Percentiles rank a stretch among this genome's conserved stretches.
phyloP scores from a whole-genome alignment of 169 alveolate species.

The Cryptosporidium xiaoi region DNA sequence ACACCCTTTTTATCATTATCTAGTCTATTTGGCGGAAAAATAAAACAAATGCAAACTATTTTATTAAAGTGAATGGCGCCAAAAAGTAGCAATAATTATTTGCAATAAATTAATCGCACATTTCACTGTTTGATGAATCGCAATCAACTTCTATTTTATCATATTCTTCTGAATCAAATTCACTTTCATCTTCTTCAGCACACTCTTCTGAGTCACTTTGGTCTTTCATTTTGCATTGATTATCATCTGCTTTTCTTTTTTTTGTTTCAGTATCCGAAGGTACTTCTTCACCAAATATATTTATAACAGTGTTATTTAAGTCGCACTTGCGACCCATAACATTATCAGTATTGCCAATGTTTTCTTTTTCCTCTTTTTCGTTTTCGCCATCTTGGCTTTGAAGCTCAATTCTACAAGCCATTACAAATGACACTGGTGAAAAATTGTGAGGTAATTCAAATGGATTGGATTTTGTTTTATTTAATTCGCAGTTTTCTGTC shows the following conservation, averaged over 20 bases:
- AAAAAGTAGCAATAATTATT: no score
- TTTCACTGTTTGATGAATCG: constrained; percentile 49
- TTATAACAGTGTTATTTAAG: constrained; percentile 28
- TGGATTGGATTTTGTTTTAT: constrained; percentile 9
- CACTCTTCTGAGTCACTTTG: not conserved
- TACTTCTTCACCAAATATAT: constrained; percentile 22
- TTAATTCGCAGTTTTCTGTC: not conserved
- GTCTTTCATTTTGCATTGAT: not conserved
- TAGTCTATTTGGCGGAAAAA: not conserved
- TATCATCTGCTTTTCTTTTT: not conserved
- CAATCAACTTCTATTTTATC: constrained; percentile 6
- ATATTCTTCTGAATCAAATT: constrained; percentile 15
- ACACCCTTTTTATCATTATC: not conserved
- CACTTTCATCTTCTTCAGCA: constrained; percentile 27
- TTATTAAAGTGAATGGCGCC: no score
- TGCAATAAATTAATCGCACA: not conserved
- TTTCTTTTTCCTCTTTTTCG: not conserved
- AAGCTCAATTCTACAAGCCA: constrained; percentile 70
- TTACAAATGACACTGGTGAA: constrained; percentile 69
- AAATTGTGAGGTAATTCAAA: constrained; percentile 48
- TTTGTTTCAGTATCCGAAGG: not conserved
- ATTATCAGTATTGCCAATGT: not conserved
- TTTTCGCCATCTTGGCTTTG: constrained; percentile 30
- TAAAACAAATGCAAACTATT: no score
- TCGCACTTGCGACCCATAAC: not conserved